Evolutionary conservation across 1,284 basidiomycete species (phyloP), one percentile per base, ranked within the genome.

Genomic region (Schizophyllum amplum): DNA sequence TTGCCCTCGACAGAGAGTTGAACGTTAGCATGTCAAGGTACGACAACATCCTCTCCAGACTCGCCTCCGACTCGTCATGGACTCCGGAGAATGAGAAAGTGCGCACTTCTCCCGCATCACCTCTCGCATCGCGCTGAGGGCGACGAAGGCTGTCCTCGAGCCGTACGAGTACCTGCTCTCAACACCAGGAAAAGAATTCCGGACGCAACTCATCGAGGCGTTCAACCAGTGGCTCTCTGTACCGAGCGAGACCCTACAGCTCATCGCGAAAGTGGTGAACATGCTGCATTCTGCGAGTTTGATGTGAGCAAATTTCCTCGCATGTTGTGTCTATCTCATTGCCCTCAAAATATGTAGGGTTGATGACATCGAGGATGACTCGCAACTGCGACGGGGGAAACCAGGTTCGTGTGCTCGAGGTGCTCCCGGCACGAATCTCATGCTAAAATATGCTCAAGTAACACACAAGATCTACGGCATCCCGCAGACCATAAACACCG

Each of bases 291-390:
- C 87, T 53, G 93, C 94, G 1, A 96, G 92, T 67, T 75, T 99
- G 46, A 80, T 99, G 94, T 93, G 66, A 67, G 85, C 73, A 4
- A 21, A 17, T 42, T 6, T 42, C 17, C 20, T 20, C 13, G 21
- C 17, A 20, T 53, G 61, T 58, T 24, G 17, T 52, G 55, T 52
- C 5, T 60, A 56, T 62, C n/a, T 59, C 47, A 51, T 54, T 7
- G 27, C 50, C 51, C 11, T 42, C 13, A 13, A 33, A 42, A 13
- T 4, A 13, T 33, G 27, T 6, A 94, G 92, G 63, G 86, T 99
- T 66, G 97, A 99, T 69, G 97, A 99, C 68, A 96, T 99, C 46
- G 94, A 99, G 71, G 97, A 99, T 67, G 90, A 92, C 62, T 93
- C 94, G 0, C 90, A 95, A 64, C 77, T 99, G 24, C 79, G 97